phyloP scores from a whole-genome alignment of 1,139 yeast genomes.

The Pichia sp. region DNA sequence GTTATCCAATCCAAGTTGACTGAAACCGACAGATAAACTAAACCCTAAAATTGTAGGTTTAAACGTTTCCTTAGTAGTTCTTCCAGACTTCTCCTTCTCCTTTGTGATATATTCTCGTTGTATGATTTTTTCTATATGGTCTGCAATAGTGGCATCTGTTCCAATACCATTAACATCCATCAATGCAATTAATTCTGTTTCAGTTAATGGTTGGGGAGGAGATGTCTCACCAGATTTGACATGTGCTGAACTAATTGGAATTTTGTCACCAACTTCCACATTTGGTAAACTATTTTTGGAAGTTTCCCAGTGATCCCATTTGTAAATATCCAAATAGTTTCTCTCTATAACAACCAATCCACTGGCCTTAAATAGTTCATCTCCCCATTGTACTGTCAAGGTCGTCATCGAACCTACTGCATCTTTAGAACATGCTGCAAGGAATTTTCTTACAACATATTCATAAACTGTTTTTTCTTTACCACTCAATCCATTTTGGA shows the following conservation, averaged over 20 bases:
- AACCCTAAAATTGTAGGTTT: slow-evolving; percentile 84
- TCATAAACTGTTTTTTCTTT: slow-evolving; percentile 78
- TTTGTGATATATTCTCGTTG: slow-evolving; percentile 66
- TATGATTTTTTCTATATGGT: slow-evolving; percentile 83
- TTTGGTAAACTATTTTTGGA: slow-evolving; percentile 59
- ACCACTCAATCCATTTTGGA: slow-evolving; percentile 48
- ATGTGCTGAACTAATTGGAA: slow-evolving; percentile 53
- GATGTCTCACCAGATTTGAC: slow-evolving; percentile 74
- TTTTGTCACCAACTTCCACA: slow-evolving; percentile 54
- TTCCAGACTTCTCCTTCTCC: slow-evolving; percentile 34
- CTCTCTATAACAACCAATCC: slow-evolving; percentile 72
- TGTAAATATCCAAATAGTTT: slow-evolving; percentile 79
- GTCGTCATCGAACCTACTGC: slow-evolving; percentile 76
- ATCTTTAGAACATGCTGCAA: slow-evolving; percentile 92
- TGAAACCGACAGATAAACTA: slow-evolving; percentile 88
- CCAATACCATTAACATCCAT: slow-evolving; percentile 99
- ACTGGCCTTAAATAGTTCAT: slow-evolving; percentile 64
- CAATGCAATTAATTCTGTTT: slow-evolving; percentile 83
- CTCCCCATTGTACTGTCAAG: slow-evolving; percentile 71
- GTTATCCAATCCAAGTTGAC: slow-evolving; percentile 66
- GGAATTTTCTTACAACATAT: slow-evolving; percentile 78
- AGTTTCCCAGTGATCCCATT: slow-evolving; percentile 78
- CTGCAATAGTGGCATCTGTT: slow-evolving; percentile 99
- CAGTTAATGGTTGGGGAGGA: slow-evolving; percentile 84
- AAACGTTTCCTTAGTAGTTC: slow-evolving; percentile 42